phyloP scores from a whole-genome alignment of 768 basidiomycete genomes.

The Amanita exitialis region DNA sequence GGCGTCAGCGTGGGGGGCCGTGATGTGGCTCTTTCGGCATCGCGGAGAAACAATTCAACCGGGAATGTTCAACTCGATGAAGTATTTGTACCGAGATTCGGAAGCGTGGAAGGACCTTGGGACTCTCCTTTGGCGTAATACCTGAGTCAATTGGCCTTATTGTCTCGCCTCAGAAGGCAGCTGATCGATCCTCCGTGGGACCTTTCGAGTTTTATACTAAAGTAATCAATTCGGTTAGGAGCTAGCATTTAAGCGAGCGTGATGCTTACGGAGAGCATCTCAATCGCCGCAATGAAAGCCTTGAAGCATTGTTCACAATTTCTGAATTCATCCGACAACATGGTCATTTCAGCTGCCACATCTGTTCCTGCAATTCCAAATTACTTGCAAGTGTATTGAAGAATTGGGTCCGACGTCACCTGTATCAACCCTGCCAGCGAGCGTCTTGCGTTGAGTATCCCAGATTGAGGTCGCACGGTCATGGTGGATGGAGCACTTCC shows the following conservation, averaged over 20 bases:
- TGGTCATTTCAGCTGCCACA: constrained; percentile 56
- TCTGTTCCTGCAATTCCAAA: constrained; percentile 39
- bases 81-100: constrained; percentile 90
- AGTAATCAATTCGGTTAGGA: constrained; percentile 7
- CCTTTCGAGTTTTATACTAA: constrained; percentile 55
- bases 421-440: constrained; percentile 41
- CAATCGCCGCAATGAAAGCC: constrained; percentile 53
- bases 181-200: constrained; percentile 43
- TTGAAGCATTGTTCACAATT: constrained; percentile 45
- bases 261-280: constrained; percentile 53
- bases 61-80: constrained; percentile 95
- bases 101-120: constrained; percentile 74
- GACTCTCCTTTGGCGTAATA: constrained; percentile 91
- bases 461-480: constrained; percentile 34
- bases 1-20: constrained; percentile 86
- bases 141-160: constrained; percentile 23
- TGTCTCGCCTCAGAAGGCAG: constrained; percentile 19
- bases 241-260: constrained; percentile 7
- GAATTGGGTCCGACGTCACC: constrained; percentile 23
- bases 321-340: constrained; percentile 32
- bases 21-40: constrained; percentile 94
- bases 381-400: not conserved
- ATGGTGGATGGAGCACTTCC: constrained; percentile 44
- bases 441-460: constrained; percentile 37
- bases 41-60: constrained; percentile 87